A percentile compares a stretch with the other conserved stretches of the same genome.
Conservation (phyloP, 805 yeast genomes). For the Ogataea trehalophila region DNA sequence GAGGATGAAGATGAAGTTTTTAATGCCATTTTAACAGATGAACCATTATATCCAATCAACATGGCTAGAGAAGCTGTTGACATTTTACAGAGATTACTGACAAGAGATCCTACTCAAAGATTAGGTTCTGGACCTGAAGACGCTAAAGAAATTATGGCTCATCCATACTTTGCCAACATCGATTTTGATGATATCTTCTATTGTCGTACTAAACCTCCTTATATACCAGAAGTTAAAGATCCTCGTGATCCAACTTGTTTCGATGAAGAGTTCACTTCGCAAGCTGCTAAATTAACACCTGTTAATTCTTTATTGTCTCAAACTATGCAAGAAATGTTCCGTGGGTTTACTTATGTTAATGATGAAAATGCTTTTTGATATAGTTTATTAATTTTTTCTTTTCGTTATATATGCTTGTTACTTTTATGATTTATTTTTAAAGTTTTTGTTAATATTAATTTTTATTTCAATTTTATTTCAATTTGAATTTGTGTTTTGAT, state of each 20-base stretch:
- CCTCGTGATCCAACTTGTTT: conserved; percentile 91
- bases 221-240: conserved; percentile 76
- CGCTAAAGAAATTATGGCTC: conserved; percentile 92
- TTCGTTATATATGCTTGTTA: not conserved
- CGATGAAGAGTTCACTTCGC: conserved; percentile 91
- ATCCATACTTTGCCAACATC: conserved; percentile 87
- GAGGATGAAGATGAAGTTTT: conserved; percentile 86
- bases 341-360: conserved; percentile 89
- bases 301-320: conserved; percentile 83
- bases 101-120: conserved; percentile 82
- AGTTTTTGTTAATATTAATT: not conserved
- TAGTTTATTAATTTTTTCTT: conserved; percentile 1
- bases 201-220: conserved; percentile 79
- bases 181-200: conserved; percentile 81
- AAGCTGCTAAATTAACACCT: conserved; percentile 92
- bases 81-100: conserved; percentile 81
- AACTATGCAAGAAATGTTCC: conserved; percentile 90
- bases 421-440: not conserved
- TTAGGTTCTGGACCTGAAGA: conserved; percentile 85
- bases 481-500: not conserved
- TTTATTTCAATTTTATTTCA: not conserved
- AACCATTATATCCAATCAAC: conserved; percentile 92
- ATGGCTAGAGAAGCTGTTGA: conserved; percentile 97
- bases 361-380: conserved; percentile 37
- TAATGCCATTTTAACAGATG: conserved; percentile 94